Percentiles rank a stretch among this genome's conserved stretches.
Conservation (phyloP, 75 land plant genomes). For the Azolla pinnata region DNA sequence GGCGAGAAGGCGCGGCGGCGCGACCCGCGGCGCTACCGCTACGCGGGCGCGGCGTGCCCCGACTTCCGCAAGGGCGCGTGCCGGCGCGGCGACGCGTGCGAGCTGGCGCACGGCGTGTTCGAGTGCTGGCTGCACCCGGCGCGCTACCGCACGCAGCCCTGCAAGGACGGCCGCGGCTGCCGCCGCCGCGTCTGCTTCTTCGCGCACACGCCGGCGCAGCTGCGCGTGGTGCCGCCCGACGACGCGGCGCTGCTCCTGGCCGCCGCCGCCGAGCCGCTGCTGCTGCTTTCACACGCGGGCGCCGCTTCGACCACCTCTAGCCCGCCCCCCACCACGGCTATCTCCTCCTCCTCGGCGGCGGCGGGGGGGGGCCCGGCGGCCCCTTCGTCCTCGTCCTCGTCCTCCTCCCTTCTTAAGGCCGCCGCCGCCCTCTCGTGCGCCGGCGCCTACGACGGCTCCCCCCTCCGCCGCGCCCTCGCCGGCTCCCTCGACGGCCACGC, state of each 20-base stretch:
- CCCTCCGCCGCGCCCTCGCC: constrained; percentile 8
- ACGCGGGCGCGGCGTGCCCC: constrained; percentile 61
- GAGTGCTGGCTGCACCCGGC: constrained; percentile 88
- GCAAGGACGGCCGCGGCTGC: constrained; percentile 63
- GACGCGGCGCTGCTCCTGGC: too few species aligned
- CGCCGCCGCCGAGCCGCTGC: too few species aligned
- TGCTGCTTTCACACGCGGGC: too few species aligned
- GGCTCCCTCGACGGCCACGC: not conserved
- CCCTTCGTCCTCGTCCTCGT: too few species aligned
- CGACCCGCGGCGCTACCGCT: constrained; percentile 56
- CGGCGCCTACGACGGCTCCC: constrained; percentile 37
- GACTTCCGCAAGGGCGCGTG: constrained; percentile 61
- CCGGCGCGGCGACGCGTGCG: constrained; percentile 56
- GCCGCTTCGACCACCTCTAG: too few species aligned
- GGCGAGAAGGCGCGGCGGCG: constrained; percentile 69
- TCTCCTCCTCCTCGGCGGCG: constrained; percentile 9
- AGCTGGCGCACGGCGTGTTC: constrained; percentile 65
- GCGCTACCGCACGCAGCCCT: constrained; percentile 67
- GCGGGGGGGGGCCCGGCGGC: too few species aligned
- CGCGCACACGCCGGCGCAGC: constrained; percentile 50
- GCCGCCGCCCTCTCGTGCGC: not conserved
- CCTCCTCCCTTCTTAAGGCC: not conserved
- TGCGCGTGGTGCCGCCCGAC: constrained; percentile 32
- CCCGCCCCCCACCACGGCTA: not conserved
- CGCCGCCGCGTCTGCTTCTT: constrained; percentile 42